Evolutionary conservation across 257 asterid species (phyloP), one percentile per base, ranked within the genome.

Genomic region (Thymus mandschuricus): DNA sequence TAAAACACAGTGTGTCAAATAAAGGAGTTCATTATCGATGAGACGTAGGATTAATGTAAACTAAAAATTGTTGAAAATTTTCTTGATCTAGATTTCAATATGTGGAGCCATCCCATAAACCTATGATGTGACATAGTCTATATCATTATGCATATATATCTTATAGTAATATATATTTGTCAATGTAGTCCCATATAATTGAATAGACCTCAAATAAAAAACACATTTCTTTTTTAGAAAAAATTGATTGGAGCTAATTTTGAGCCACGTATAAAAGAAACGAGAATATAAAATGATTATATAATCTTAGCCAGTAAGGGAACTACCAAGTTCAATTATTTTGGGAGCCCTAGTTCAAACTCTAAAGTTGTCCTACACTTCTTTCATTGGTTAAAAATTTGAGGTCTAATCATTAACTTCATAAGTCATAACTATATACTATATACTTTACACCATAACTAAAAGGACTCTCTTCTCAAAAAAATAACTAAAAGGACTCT

Each of bases 261-360:
- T 49, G 60, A 59, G 70, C 76, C 73, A 76, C 73, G 8, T 65
- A 52, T 76, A 30, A 51, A 38, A 64, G 44, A 28, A 46, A 55
- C 35, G 0, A 48, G 49, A 6, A 10, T 49, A 11, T 38, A 55
- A 34, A 1, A 38, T 13, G 3, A 52, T 52, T 6, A 57, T 48
- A 46, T 60, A 75, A 65, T 49, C 79, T 68, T 75, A 75, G 66
- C 59, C 60, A 62, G 61, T 68, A 75, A 75, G 79, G 60, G 71
- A 75, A 43, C 41, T 15, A 9, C 40, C 38, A 9, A 68, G 33
- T 62, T 34, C 72, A 54, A 43, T 69, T 54, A 55, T 76, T 76
- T 40, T 29, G 35, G 46, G 34, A 66, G 46, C 27, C 54, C 45
- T 21, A 41, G 9, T 66, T 45, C 50, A 41, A 21, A 56, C 12